phyloP scores from a whole-genome alignment of 129 eudicot species.

The Gnaphalium uliginosum region DNA sequence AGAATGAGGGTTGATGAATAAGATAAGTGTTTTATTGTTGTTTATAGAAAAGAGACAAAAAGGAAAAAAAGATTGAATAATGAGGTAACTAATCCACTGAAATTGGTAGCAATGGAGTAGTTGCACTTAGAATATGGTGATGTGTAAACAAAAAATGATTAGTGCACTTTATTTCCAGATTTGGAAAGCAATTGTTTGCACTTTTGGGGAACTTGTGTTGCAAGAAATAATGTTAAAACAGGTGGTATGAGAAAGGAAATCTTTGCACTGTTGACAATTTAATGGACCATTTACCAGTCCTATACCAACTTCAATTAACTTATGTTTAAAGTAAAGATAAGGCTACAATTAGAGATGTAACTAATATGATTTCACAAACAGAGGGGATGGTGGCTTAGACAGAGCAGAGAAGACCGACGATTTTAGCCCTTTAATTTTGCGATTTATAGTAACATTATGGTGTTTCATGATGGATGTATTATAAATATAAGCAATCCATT shows the following conservation, averaged over 20 bases:
- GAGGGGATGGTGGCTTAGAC: too few species aligned
- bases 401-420: too few species aligned
- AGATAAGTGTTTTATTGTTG: constrained; percentile 27
- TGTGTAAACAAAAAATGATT: constrained; percentile 25
- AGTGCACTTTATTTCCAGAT: constrained; percentile 23
- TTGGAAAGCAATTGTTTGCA: constrained; percentile 25
- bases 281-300: too few species aligned
- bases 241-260: constrained; percentile 30
- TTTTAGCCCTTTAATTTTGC: too few species aligned
- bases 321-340: too few species aligned
- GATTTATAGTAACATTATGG: not conserved
- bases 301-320: too few species aligned
- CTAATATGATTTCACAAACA: too few species aligned
- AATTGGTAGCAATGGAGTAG: constrained; percentile 33
- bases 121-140: constrained; percentile 23
- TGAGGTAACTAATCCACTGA: constrained; percentile 27
- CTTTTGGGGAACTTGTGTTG: constrained; percentile 33
- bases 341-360: too few species aligned
- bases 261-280: constrained; percentile 16
- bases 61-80: not conserved
- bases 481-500: not conserved
- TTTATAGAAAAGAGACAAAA: constrained; percentile 29
- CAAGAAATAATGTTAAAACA: constrained; percentile 18
- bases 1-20: not conserved
- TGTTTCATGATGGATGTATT: not conserved